Evolutionary conservation across 208 protist genomes (phyloP), one percentile per base, ranked within the genome.

Genomic region (Lotmaria passim): DNA sequence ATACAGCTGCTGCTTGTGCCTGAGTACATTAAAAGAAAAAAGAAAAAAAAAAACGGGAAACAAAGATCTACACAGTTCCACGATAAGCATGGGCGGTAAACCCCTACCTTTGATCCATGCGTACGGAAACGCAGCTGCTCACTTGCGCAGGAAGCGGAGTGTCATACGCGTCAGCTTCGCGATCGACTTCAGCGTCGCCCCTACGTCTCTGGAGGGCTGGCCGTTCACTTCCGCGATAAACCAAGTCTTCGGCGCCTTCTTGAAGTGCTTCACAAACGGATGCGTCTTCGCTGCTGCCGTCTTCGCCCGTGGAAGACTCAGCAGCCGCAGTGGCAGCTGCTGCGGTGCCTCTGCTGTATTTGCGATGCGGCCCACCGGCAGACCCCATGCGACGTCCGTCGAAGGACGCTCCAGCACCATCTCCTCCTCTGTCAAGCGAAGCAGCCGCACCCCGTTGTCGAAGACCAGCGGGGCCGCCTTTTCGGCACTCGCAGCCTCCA

Each of bases 341-440:
- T 69, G 58, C 10, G 73, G 66, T 24, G 60, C 24, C 6, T 69
- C 56, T 6, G 63, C 50, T 0, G 36, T 23, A 38, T 73, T 59
- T 14, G 48, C 64, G 5, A 58, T 59, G 63, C 66, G 73, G 19
- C 73, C 70, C 21, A 90, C 60, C 34, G 66, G 38, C 36, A 93
- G 51, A 28, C 82, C 82, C 85, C 87, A 93, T 56, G 81, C 75
- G 15, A 43, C 59, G 19, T 76, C 59, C 17, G 62, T 66, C 7
- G 82, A 83, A 0, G 80, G 59, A 7, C 87, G 84, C 52, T 79
- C 67, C 43, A 88, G 75, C 19, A 82, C 58, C 75, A 93, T 90
- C 70, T 87, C 79, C n/a, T 59, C 41, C 10, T 74, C 56, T 10
- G 65, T 81, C 7, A 87, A 62, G 51, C 56, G 38, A 7, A 82